Conservation (phyloP, 768 basidiomycete genomes). For the Trametes punicea region DNA sequence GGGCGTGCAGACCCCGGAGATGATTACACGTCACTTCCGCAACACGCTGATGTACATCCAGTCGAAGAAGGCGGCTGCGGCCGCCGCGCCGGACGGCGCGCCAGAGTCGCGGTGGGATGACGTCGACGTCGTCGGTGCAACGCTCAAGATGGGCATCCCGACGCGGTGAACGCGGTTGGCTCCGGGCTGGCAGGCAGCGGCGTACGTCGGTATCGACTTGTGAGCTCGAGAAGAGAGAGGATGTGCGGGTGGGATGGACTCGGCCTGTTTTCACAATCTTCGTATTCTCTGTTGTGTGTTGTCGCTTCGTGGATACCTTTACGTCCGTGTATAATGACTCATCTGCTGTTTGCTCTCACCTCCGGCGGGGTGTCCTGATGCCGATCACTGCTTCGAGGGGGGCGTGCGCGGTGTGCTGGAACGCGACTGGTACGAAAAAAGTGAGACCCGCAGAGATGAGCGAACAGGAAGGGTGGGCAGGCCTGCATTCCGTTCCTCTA, state of each 20-base stretch:
- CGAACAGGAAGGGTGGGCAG: too few relatives aligned
- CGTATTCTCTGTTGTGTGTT: constrained; percentile 15
- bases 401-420: too few relatives aligned
- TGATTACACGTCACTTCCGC: constrained; percentile 91
- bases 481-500: too few relatives aligned
- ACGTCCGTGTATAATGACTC: constrained; percentile 17
- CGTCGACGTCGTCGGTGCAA: constrained; percentile 84
- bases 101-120: constrained; percentile 69
- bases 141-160: constrained; percentile 81
- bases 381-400: too few relatives aligned
- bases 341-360: not conserved
- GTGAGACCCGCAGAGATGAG: too few relatives aligned
- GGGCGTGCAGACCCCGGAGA: constrained; percentile 87
- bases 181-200: not conserved
- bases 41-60: constrained; percentile 87
- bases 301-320: constrained; percentile 19
- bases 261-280: not conserved
- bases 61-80: constrained; percentile 62
- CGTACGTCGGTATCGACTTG: not conserved
- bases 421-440: too few relatives aligned
- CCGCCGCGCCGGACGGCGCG: constrained; percentile 33
- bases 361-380: too few relatives aligned
- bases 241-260: constrained; percentile 3
- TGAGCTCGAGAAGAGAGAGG: not conserved
- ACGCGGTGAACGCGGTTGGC: constrained; percentile 7